Evolutionary conservation across 345 rosid species (phyloP), one percentile per base, ranked within the genome.

Genomic region (Hibiscus mutabilis): DNA sequence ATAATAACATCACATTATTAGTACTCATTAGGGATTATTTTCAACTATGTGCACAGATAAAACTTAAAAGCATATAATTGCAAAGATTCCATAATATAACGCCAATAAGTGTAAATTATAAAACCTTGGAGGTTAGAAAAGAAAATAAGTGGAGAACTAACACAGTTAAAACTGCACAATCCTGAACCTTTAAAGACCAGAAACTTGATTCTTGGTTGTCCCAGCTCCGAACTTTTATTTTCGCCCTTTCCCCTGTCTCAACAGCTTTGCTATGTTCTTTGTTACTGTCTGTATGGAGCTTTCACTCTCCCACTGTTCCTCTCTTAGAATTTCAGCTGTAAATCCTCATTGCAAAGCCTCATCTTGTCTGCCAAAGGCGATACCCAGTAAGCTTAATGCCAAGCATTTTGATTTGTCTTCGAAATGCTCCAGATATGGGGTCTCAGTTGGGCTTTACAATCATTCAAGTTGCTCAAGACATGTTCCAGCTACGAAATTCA

Each of bases 211-310:
- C 24, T 66, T 47, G 58, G 40, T 47, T 27, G 42, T 66, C 58
- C 42, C 5, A 66, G 4, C 22, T 16, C 58, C 57, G 3, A 27
- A 5, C 42, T 3, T 47, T 21, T 22, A n/a, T 52, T 47, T 24
- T 1, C 57, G 4, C 40, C 33, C 15, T 14, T 25, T 25, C 8
- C 19, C 3, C 7, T 68, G 27, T 29, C 46, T 4, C 7, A 0
- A 25, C 51, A 57, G 15, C 49, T 37, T 37, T 11, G 16, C 16
- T 57, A 22, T 1, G 5, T 25, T 24, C 2, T 2, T 15, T 52
- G 53, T 35, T 58, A 14, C 12, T 3, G 10, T 29, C 15, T 29
- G 59, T 5, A 84, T 88, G 90, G 90, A 88, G 84, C 81, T 84
- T 59, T 63, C 82, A 0, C 58, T 76, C 66, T 64, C 86, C 22